Base-by-base conservation (phyloP, 106 monocot genomes). In the Xerophyta viscosa region DNA sequence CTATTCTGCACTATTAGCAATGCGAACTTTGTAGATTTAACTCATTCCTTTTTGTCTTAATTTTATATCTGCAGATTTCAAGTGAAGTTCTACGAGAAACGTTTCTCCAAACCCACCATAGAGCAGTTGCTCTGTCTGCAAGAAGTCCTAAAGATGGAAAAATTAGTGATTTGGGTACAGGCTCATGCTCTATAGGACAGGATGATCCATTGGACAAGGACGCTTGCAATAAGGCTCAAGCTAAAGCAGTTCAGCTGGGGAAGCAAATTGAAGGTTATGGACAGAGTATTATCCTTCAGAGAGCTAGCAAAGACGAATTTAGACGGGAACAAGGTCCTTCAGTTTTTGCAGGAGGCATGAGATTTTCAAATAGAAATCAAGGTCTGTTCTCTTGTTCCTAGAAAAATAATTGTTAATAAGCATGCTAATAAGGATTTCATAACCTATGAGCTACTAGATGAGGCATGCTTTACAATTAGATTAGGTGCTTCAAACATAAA, bases 401-500 rank as follows among this genome's bases (percentile, higher is more conserved):
- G 72, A 64, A 2, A 37, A 28, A 52, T 24, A 44, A 53, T 54
- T 52, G 76, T 77, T 14, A 57, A 8, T n/a, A 88, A 68, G 36
- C 46, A 73, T 37, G 25, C 36, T 52, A 26, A 27, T 6, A 37
- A 33, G 50, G 68, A 81, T 46, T 72, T 63, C 41, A 30, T 29
- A 24, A 59, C 46, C 29, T 59, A 22, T 49, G 64, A 71, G 37
- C 72, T 77, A 22, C 61, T 71, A 29, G 60, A 63, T 53, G 64
- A 84, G 22, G 54, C 66, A 96, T 79, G 67, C 52, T 70, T n/a
- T n/a, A n/a, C n/a, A n/a, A n/a, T n/a, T n/a, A n/a, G n/a, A n/a
- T n/a, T 75, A 49, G 72, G 88, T 20, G 72, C 64, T 55, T 37
- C 72, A 50, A 92, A 64, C 44, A 42, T 48, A 27, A 52, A 62